Base-by-base conservation (phyloP, 805 yeast genomes). In the Barnettozyma salicaria region DNA sequence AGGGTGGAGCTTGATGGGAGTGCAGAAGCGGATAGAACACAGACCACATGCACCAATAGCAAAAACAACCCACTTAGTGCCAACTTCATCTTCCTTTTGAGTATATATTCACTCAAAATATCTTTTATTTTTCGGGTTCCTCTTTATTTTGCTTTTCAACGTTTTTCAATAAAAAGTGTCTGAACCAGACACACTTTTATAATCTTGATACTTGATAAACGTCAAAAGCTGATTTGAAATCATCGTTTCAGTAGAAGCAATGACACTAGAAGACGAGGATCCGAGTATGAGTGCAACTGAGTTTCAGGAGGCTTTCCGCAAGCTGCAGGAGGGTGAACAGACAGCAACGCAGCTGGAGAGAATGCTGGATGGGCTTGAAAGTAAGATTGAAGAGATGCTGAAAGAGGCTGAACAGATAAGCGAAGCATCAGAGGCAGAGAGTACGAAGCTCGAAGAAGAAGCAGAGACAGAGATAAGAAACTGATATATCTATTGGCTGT, bases 281-380 rank as follows among this genome's bases (percentile, higher is more conserved):
- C 8, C 22, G 16, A 29, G 20, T 11, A 9, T 36, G 13, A 17
- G 24, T 11, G 31, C 34, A 6, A 46, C 51, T 14, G 68, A 65
- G 36, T 58, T 78, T 35, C 74, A 75, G 6, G 76, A 76, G 12
- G 71, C 85, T 0, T 75, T 75, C 54, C 66, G 73, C 47, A 72
- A 78, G 49, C 58, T 83, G 30, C 69, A 69, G 37, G 82, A 80
- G 40, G 92, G 87, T 2, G 92, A 83, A 53, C 55, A 61, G 41
- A 80, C 85, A 2, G 77, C 81, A 2, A 60, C 67, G 4, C 74
- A 65, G 41, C 61, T 83, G 43, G 92, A 83, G 56, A 64, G 64
- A 47, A 69, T 78, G 75, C 61, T 83, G 31, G 89, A 80, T 49
- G 56, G 63, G 16, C 59, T 83, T 33, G 90, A 83, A 50, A 70